Base-by-base conservation (phyloP, 2,329 filamentous ascomycete genomes). In the Geoglossum cookeanum region DNA sequence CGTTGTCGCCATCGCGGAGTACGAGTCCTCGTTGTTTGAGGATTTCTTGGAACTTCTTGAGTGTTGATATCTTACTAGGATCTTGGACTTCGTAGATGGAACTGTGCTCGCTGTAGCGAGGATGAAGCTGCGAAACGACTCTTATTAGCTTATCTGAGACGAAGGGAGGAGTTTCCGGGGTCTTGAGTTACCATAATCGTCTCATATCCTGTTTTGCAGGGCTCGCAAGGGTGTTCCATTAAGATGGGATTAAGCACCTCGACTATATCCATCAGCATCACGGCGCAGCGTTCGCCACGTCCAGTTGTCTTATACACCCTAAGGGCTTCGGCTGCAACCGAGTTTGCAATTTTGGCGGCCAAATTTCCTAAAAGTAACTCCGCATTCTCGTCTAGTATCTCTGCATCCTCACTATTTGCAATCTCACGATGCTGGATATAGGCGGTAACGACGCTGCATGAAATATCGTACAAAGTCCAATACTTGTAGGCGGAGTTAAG, bases 401-500 rank as follows among this genome's bases (percentile, higher is more conserved):
- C 22, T 17, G 9, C 42, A 22, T 17, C 3, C 42, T 45, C 42
- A 45, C 22, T 17, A 6, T 45, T 17, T 4, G 42, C 15, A 22
- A 5, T 22, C 13, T 15, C 15, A 5, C 42, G 42, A 53, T 22
- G 29, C n/a, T 53, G 49, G 9, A 17, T 53, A 27, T 22, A 53
- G n/a, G 49, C 49, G 1, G 49, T 32, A 35, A 53, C 49, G 17
- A 53, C n/a, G 17, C 49, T 53, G 15, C 32, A 53, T n/a, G 49
- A 53, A 17, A 53, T 53, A 53, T 53, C 49, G 49, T 53, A 53
- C 30, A 53, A 53, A 8, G 30, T 53, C 49, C 42, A 45, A 4
- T 45, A 45, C 17, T 45, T 45, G 42, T 6, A 22, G 42, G 15
- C 3, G 5, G 42, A 6, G 2, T 45, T 13, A 22, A 7, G 4